A percentile compares a stretch with the other conserved stretches of the same genome.
These are phyloP conservation scores for Mortierella sp. DNA, from an alignment of 371 early-diverging fungal species.

Conservation along the genomic window DNA sequence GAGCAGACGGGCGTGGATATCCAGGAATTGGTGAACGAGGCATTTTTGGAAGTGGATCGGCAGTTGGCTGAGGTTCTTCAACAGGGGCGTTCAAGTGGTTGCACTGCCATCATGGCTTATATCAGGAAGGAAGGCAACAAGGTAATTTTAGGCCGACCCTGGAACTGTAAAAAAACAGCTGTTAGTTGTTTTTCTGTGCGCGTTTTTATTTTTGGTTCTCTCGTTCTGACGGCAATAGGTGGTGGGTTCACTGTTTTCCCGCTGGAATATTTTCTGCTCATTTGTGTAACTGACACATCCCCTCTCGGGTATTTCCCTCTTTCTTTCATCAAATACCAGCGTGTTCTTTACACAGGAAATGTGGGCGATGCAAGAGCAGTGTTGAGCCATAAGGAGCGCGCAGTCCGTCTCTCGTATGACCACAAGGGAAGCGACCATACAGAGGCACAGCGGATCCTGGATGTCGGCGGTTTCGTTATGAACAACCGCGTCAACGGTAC, in stretches of 20 bases:
- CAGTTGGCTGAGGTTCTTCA: conserved; percentile 74
- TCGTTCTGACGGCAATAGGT: background rate
- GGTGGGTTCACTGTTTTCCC: conserved; percentile 1
- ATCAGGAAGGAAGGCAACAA: conserved; percentile 67
- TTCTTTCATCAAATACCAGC: conserved; percentile 56
- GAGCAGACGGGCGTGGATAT: conserved; percentile 66
- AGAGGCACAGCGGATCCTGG: conserved; percentile 91
- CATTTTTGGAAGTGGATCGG: conserved; percentile 88
- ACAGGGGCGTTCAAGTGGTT: conserved; percentile 85
- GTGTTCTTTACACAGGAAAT: conserved; percentile 94
- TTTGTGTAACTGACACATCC: conserved; percentile 9
- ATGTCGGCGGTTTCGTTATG: conserved; percentile 96
- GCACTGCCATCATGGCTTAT: conserved; percentile 92
- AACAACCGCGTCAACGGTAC: conserved; percentile 98
- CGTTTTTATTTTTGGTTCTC: background rate
- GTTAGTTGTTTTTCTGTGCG: background rate
- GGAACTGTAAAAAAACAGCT: background rate
- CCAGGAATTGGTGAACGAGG: conserved; percentile 86
- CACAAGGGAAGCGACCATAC: conserved; percentile 95
- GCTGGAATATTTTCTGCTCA: conserved; percentile 8
- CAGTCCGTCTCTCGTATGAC: conserved; percentile 94
- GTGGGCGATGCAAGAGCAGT: conserved; percentile 98
- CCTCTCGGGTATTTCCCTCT: background rate
- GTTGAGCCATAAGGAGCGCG: conserved; percentile 86
- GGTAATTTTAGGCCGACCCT: conserved; percentile 13